Conservation (phyloP, 2,329 filamentous ascomycete genomes). For the Triangularia verruculosa region DNA sequence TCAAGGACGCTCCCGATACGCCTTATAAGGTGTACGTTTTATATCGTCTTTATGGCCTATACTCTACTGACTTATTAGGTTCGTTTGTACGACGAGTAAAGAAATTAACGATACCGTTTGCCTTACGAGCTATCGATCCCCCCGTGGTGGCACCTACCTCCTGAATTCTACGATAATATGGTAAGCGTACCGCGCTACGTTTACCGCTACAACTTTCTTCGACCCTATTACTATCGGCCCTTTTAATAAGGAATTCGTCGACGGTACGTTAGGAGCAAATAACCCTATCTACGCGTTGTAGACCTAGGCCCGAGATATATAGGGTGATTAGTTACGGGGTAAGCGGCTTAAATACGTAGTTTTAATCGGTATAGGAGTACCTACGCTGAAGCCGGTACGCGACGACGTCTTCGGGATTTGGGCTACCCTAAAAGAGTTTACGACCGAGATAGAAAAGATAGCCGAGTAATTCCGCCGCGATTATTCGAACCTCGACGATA, state of each 20-base stretch:
- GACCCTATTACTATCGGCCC: slow-evolving; percentile 24
- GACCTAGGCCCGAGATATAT: slow-evolving; percentile 39
- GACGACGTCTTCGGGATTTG: slow-evolving; percentile 31
- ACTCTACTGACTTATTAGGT: slow-evolving; percentile 14
- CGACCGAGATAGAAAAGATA: slow-evolving; percentile 40
- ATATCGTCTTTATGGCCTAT: background rate
- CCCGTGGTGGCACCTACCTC: slow-evolving; percentile 15
- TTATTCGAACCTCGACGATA: slow-evolving; percentile 33
- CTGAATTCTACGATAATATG: slow-evolving; percentile 22
- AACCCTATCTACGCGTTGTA: slow-evolving; percentile 39
- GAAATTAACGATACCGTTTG: slow-evolving; percentile 23
- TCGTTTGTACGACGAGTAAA: slow-evolving; percentile 27
- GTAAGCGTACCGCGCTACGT: slow-evolving; percentile 26
- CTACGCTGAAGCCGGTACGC: slow-evolving; percentile 30
- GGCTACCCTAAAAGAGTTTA: slow-evolving; percentile 31
- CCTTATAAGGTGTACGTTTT: slow-evolving; percentile 27
- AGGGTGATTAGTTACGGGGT: slow-evolving; percentile 30
- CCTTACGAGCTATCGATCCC: slow-evolving; percentile 19
- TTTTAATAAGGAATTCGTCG: slow-evolving; percentile 32
- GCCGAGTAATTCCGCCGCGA: slow-evolving; percentile 37
- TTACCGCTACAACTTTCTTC: slow-evolving; percentile 25
- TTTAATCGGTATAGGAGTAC: slow-evolving; percentile 40
- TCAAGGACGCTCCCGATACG: slow-evolving; percentile 23
- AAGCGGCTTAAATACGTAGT: slow-evolving; percentile 36
- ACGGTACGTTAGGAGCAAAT: slow-evolving; percentile 40